phyloP scores from a whole-genome alignment of 1,284 basidiomycete genomes.

The Trametes versicolor region DNA sequence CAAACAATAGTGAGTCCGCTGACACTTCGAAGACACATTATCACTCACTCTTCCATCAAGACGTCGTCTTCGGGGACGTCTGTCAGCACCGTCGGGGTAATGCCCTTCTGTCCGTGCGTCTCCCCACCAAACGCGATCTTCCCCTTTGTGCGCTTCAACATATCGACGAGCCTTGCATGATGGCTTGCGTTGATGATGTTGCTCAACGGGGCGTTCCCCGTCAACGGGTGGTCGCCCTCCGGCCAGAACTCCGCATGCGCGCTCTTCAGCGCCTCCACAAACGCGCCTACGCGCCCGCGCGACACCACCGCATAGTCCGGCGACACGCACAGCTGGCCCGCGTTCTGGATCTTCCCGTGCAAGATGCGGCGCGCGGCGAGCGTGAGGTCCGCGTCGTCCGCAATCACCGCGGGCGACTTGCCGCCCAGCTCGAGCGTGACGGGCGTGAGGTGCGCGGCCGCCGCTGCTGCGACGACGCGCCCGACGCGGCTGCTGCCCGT shows the following conservation, averaged over 20 bases:
- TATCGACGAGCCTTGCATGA: slow-evolving; percentile 58
- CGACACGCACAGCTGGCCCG: slow-evolving; percentile 69
- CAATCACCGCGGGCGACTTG: slow-evolving; percentile 70
- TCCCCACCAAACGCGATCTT: slow-evolving; percentile 65
- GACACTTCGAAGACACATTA: background rate
- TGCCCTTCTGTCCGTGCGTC: slow-evolving; percentile 49
- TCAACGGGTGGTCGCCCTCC: slow-evolving; percentile 47
- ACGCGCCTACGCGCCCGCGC: slow-evolving; percentile 56
- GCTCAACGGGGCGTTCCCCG: slow-evolving; percentile 49
- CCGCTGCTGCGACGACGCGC: slow-evolving; percentile 68
- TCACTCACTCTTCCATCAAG: slow-evolving; percentile 61
- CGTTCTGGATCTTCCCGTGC: slow-evolving; percentile 66
- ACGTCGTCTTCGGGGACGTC: slow-evolving; percentile 58
- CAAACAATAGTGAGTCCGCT: slow-evolving; percentile 8
- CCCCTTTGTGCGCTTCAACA: slow-evolving; percentile 65
- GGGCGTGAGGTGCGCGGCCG: slow-evolving; percentile 72
- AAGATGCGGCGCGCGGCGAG: slow-evolving; percentile 58
- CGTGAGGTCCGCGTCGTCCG: slow-evolving; percentile 52
- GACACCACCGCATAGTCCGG: slow-evolving; percentile 73
- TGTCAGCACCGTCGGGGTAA: slow-evolving; percentile 59
- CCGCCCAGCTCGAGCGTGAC: slow-evolving; percentile 75
- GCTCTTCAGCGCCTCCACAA: slow-evolving; percentile 61
- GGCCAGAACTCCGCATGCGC: slow-evolving; percentile 49
- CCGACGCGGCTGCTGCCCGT: slow-evolving; percentile 64
- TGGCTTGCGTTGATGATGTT: slow-evolving; percentile 60